Evolutionary conservation across 2,329 filamentous ascomycete genomes (phyloP), one percentile per base, ranked within the genome.

Genomic region (Penicillium sp.): DNA sequence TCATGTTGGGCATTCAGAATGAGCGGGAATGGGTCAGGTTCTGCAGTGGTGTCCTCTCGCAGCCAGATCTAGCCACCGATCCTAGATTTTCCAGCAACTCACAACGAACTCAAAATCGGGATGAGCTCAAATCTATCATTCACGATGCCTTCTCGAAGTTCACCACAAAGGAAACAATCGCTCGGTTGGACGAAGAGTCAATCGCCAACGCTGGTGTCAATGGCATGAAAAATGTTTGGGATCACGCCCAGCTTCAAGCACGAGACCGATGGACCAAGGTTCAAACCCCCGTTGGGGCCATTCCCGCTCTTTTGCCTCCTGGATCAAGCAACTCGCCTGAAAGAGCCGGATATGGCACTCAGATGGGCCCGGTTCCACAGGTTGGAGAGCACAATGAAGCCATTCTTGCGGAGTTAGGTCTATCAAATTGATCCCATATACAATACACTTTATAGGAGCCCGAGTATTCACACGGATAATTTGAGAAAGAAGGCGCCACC

Each of bases 1-100:
- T 84, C 15, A 84, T 84, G 80, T 68, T 85, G 4, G 82, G 82
- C 0, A 76, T 85, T 23, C 83, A 85, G 62, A 84, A 84, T 57
- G 82, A 84, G 69, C 72, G 82, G 3, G 83, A 85, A 62, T 84
- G 81, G 81, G 69, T 62, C 1, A 80, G 71, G 6, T 76, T 85
- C 13, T 83, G 81, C 55, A 65, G 67, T 0, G 65, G 75, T 2
- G 81, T 84, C 1, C 69, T 85, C 4, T 72, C 69, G 0, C 70
- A 78, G 44, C 69, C 73, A 0, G 72, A 70, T 0, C 59, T 84
- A 1, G 74, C 76, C 0, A 71, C 70, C 1, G 80, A 84, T 53
- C 58, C 71, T 38, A 74, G 81, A 0, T 85, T 84, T 60, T 62
- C 58, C 19, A 81, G 63, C 58, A 84, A 83, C 59, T 71, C 75